A percentile compares a stretch with the other conserved stretches of the same genome.
phyloP scores from a whole-genome alignment of 768 basidiomycete species.

The Candolleomyces eurysporus region DNA sequence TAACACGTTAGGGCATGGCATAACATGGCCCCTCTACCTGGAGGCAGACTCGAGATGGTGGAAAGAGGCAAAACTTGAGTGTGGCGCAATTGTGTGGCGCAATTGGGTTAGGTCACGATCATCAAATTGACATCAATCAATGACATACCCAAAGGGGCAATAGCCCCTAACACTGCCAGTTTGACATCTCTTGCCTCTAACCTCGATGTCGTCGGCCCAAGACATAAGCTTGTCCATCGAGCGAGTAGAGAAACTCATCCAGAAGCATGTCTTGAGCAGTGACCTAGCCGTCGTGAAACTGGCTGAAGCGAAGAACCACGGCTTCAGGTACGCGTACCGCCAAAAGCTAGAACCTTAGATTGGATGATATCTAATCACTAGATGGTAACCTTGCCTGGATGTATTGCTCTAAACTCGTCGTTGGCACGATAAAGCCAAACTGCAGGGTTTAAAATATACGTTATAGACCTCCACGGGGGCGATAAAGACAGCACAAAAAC shows the following conservation, averaged over 20 bases:
- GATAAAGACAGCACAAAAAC: background rate
- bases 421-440: constrained; percentile 15
- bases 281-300: constrained; percentile 10
- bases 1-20: no score
- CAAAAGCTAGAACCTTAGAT: background rate
- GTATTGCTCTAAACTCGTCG: no score
- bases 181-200: background rate
- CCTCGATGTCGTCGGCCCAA: background rate
- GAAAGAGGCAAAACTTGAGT: no score
- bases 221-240: background rate
- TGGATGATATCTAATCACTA: background rate
- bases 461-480: constrained; percentile 18
- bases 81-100: no score
- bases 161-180: no score
- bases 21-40: no score
- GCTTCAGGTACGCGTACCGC: constrained; percentile 19
- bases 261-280: constrained; percentile 8
- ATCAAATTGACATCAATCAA: no score
- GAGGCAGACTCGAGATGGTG: no score
- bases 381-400: no score
- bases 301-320: constrained; percentile 19
- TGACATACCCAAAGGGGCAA: no score
- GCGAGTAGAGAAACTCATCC: constrained; percentile 9
- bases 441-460: constrained; percentile 18
- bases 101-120: no score